Evolutionary conservation across 2,329 filamentous ascomycete genomes (phyloP).

Genomic region (Colletotrichum theobromicola): DNA sequence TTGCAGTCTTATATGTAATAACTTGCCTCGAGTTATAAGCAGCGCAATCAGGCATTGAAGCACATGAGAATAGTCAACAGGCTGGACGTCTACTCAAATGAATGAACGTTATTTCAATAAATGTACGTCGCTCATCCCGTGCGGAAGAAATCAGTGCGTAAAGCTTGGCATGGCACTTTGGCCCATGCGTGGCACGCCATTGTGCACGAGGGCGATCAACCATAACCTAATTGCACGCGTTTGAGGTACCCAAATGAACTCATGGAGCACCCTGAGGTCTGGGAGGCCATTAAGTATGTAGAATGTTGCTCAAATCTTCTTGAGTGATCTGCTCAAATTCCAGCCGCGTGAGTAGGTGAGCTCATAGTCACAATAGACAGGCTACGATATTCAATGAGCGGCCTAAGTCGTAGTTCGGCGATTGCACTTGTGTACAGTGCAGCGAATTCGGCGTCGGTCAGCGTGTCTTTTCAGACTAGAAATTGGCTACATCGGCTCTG

Average conservation of each 20-base stretch:
- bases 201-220: background rate
- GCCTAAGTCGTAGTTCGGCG: background rate
- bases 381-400: too few relatives aligned
- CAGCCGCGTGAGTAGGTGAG: too few relatives aligned
- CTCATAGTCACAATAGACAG: too few relatives aligned
- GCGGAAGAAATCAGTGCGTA: background rate
- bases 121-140: background rate
- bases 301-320: too few relatives aligned
- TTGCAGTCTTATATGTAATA: too few relatives aligned
- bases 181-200: background rate
- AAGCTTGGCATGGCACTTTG: background rate
- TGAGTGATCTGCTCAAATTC: too few relatives aligned
- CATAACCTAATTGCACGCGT: background rate
- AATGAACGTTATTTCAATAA: background rate
- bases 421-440: rapidly evolving
- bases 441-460: background rate
- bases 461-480: background rate
- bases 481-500: background rate
- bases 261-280: background rate
- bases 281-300: too few relatives aligned
- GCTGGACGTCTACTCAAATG: background rate
- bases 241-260: rapidly evolving
- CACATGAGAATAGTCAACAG: rapidly evolving
- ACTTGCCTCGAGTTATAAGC: too few relatives aligned
- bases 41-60: too few relatives aligned